Evolutionary conservation across 305 asterid genomes (phyloP).

Genomic region (Fraxinus latifolia): DNA sequence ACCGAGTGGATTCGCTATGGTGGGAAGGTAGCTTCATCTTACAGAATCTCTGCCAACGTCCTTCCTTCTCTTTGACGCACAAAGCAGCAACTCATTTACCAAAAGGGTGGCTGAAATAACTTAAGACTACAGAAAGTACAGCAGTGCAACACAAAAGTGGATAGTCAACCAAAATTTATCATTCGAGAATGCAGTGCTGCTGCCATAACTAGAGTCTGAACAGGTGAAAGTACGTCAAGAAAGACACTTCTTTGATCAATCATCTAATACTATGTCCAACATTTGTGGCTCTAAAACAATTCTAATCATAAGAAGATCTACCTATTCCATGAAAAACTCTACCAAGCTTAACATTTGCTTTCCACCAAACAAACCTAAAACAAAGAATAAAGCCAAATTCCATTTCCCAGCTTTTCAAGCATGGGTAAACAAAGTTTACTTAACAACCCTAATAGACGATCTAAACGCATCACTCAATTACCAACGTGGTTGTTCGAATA

Average conservation of each 20-base stretch:
- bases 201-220: background rate
- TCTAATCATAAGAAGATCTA: background rate
- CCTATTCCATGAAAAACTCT: background rate
- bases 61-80: background rate
- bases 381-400: background rate
- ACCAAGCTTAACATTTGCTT: background rate
- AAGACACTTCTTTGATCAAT: background rate
- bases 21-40: conserved; percentile 7
- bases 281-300: background rate
- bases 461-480: background rate
- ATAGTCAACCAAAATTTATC: conserved; percentile 2
- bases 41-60: background rate
- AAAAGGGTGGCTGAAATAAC: background rate
- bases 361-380: conserved; percentile 8
- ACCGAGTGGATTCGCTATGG: background rate
- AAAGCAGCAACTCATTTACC: conserved; percentile 6
- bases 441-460: background rate
- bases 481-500: background rate
- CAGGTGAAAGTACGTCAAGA: background rate
- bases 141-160: background rate
- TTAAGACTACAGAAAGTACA: background rate
- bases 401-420: background rate
- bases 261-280: background rate
- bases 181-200: background rate
- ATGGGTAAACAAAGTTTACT: background rate